Conservation (phyloP, 768 basidiomycete species). For the Candolleomyces aberdarensis region DNA sequence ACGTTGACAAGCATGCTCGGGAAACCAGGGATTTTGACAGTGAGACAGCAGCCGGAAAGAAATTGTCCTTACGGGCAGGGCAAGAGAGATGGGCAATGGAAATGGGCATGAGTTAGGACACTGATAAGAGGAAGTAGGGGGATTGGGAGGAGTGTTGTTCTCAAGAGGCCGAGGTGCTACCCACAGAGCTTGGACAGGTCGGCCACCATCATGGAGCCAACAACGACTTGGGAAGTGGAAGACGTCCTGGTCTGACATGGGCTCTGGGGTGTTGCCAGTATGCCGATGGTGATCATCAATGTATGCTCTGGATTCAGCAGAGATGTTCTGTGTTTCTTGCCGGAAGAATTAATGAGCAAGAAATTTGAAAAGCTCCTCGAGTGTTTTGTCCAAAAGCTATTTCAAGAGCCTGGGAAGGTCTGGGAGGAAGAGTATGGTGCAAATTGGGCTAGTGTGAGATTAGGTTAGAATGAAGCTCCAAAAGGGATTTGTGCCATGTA, state of each 20-base stretch:
- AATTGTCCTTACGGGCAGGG: constrained; percentile 81
- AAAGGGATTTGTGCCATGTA: constrained; percentile 16
- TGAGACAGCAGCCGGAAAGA: constrained; percentile 69
- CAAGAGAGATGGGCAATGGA: constrained; percentile 60
- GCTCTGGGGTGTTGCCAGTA: constrained; percentile 57
- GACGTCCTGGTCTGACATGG: constrained; percentile 21
- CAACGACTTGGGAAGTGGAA: too few relatives aligned
- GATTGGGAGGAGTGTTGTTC: constrained; percentile 20
- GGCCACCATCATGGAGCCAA: too few relatives aligned
- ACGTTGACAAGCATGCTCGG: neutral
- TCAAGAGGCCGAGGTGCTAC: too few relatives aligned
- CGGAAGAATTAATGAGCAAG: constrained; percentile 51
- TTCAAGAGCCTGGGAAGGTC: constrained; percentile 18
- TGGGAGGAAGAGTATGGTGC: constrained; percentile 5
- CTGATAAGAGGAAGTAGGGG: constrained; percentile 52
- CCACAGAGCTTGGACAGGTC: too few relatives aligned
- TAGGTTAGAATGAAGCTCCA: constrained; percentile 15
- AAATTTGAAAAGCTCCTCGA: constrained; percentile 36
- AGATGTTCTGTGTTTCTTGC: constrained; percentile 65
- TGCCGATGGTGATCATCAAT: constrained; percentile 26
- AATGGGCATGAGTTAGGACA: constrained; percentile 64
- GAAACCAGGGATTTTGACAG: neutral
- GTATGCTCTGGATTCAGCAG: constrained; percentile 47
- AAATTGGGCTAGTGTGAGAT: neutral
- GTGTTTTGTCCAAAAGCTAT: constrained; percentile 16